Evolutionary conservation across 2,329 filamentous ascomycete genomes (phyloP).

Genomic region (Phoma herbarum): DNA sequence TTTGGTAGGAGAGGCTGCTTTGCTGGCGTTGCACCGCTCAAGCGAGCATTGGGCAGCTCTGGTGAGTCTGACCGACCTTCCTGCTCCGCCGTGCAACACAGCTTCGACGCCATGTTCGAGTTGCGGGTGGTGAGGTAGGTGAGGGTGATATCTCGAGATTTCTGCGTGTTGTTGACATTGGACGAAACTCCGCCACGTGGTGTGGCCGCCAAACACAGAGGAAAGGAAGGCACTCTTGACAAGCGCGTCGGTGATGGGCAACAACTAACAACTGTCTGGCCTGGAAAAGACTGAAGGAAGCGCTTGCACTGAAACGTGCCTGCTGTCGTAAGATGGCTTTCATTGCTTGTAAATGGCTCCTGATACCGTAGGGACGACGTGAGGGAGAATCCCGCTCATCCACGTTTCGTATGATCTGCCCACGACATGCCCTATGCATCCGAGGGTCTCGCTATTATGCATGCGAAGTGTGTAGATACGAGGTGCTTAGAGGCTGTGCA

Average conservation of each 20-base stretch:
- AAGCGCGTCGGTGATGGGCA: background rate
- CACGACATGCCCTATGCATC: background rate
- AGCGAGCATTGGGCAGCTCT: slow-evolving; percentile 46
- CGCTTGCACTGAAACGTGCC: background rate
- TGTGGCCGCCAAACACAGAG: slow-evolving; percentile 15
- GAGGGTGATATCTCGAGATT: background rate
- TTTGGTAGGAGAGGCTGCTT: slow-evolving; percentile 38
- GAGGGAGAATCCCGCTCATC: background rate
- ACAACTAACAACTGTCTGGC: background rate
- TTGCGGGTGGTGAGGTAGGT: background rate
- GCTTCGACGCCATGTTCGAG: slow-evolving; percentile 41
- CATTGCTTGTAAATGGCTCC: background rate
- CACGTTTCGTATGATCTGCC: background rate
- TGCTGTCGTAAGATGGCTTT: background rate
- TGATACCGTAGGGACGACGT: background rate
- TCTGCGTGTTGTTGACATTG: slow-evolving; percentile 10
- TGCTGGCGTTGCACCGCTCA: slow-evolving; percentile 39
- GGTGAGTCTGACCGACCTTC: slow-evolving; percentile 40
- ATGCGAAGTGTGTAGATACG: background rate
- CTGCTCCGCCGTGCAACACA: slow-evolving; percentile 48
- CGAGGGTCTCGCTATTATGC: background rate
- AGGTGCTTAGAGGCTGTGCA: background rate
- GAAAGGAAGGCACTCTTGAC: slow-evolving; percentile 11
- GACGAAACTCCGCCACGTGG: slow-evolving; percentile 20
- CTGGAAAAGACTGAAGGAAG: background rate